Percentiles rank a stretch among this genome's conserved stretches.
Evolutionary conservation across 2,329 filamentous ascomycete species (phyloP).

Genomic region (Ophiostoma pallidulum): DNA sequence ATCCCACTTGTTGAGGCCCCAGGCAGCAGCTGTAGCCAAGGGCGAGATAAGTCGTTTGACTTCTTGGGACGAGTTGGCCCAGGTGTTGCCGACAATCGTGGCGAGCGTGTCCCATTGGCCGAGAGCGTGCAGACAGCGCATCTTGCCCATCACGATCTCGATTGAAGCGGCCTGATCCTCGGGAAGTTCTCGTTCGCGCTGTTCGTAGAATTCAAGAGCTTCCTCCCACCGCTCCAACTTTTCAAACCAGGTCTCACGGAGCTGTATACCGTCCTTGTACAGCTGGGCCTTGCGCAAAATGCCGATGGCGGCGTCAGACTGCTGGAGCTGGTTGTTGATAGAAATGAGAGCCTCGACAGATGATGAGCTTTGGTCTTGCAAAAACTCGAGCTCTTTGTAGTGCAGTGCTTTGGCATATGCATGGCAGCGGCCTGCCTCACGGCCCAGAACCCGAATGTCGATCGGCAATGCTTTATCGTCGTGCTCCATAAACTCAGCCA

Average conservation of each 20-base stretch:
- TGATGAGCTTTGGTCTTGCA: slow-evolving; percentile 91
- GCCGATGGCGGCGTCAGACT: slow-evolving; percentile 96
- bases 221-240: slow-evolving; percentile 98
- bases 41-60: slow-evolving; percentile 87
- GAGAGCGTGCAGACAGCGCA: slow-evolving; percentile 93
- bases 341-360: slow-evolving; percentile 96
- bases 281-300: slow-evolving; percentile 93
- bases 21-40: slow-evolving; percentile 88
- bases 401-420: slow-evolving; percentile 97
- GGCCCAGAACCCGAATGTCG: slow-evolving; percentile 86
- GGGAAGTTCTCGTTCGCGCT: slow-evolving; percentile 64
- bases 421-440: slow-evolving; percentile 93
- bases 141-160: slow-evolving; percentile 98
- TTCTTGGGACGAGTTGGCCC: slow-evolving; percentile 80
- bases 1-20: slow-evolving; percentile 95
- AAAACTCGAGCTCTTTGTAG: slow-evolving; percentile 97
- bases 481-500: slow-evolving; percentile 99
- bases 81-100: slow-evolving; percentile 80
- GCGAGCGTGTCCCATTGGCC: slow-evolving; percentile 96
- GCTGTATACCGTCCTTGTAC: slow-evolving; percentile 84
- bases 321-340: slow-evolving; percentile 98
- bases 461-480: slow-evolving; percentile 98
- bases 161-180: slow-evolving; percentile 55
- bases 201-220: slow-evolving; percentile 82
- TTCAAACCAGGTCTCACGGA: slow-evolving; percentile 98